Percentiles rank a stretch among this genome's conserved stretches.
Evolutionary conservation across 148 eudicot genomes (phyloP).

Genomic region (Oxyria digyna): DNA sequence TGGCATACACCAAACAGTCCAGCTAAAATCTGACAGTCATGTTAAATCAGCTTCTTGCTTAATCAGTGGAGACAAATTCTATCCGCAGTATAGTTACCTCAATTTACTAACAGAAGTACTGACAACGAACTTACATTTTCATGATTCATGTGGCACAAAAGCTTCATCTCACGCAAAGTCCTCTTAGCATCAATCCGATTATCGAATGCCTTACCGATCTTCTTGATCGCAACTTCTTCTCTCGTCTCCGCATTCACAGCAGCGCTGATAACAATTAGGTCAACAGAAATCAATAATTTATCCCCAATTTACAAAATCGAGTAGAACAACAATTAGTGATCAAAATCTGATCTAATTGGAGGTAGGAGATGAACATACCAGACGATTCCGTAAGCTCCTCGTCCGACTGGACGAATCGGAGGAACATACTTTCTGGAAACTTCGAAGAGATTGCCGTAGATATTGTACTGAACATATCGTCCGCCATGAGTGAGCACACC

Average conservation of each 20-base stretch:
- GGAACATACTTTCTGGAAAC: constrained; percentile 66
- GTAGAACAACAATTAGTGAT: background rate
- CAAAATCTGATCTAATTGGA: background rate
- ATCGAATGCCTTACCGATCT: background rate
- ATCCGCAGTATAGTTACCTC: background rate
- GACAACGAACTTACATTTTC: background rate
- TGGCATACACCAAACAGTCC: background rate
- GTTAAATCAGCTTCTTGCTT: background rate
- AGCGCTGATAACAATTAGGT: background rate
- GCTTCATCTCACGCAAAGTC: constrained; percentile 7
- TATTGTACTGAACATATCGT: constrained; percentile 49
- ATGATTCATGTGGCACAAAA: constrained; percentile 5
- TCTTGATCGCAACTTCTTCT: constrained; percentile 9
- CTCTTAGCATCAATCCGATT: constrained; percentile 5
- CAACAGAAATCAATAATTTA: background rate
- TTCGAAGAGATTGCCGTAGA: constrained; percentile 62
- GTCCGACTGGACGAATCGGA: constrained; percentile 70
- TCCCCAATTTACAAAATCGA: background rate
- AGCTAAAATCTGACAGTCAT: background rate
- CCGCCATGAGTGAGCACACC: constrained; percentile 47
- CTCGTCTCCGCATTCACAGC: constrained; percentile 3
- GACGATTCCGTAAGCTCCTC: constrained; percentile 83
- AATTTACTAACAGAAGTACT: background rate
- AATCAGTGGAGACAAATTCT: background rate
- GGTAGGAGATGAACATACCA: constrained; percentile 26